Evolutionary conservation across 164 flowering plant genomes (phyloP), one percentile per base, ranked within the genome.

Genomic region (Vitis rotundifolia): DNA sequence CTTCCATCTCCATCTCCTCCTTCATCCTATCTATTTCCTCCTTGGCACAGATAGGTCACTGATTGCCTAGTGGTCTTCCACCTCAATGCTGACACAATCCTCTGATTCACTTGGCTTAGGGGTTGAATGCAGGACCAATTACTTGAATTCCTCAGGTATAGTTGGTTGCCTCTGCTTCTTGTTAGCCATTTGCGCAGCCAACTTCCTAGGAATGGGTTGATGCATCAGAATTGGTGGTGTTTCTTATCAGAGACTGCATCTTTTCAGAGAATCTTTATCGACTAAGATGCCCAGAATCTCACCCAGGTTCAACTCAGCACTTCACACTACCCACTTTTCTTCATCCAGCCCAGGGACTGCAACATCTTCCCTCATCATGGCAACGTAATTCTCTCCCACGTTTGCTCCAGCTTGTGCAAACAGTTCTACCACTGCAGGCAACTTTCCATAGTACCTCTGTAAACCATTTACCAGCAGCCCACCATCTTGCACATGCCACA

Each of bases 1-100:
- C 97, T 78, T 88, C 93, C 95, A 91, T 88, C 75, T 88, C 97
- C n/a, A 83, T 86, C 71, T 88, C 97, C 64, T 89, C 86, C 82
- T 83, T 95, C 92, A 90, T 86, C 11, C 69, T 61, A 67, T 90
- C 95, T 18, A 83, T 84, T 70, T 92, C 97, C 18, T 86, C 94
- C 59, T 83, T 0, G 96, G 97, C 31, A 78, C 82, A 11, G 80
- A 73, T 18, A 50, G 64, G 15, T 87, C 86, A 59, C 66, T 53
- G 57, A 28, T 49, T 2, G 54, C 69, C 71, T 74, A 71, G 51
- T 74, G 47, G 5, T 81, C 88, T 7, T 88, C 89, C 4, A 70
- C 86, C 74, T 89, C 95, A 44, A 83, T 67, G 64, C 78, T 79
- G 7, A 63, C 71, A 69, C 82, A 70, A 52, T 87, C 93, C 55